Conservation (phyloP, 805 yeast genomes). For the Ogataea methanolica region DNA sequence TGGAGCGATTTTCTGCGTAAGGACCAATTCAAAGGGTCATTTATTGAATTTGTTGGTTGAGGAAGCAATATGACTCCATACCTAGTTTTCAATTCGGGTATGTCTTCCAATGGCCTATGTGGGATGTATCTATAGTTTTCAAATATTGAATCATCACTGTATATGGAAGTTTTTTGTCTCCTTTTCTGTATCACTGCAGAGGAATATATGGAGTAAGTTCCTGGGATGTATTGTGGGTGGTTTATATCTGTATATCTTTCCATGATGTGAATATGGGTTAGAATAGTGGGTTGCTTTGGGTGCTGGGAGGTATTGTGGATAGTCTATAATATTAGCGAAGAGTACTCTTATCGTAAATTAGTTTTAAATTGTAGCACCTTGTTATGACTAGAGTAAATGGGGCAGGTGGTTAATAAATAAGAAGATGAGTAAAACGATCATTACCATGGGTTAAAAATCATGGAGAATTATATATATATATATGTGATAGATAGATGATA, state of each 20-base stretch:
- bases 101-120: conserved; percentile 12
- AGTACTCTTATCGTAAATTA: too few relatives aligned
- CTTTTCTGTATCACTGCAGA: conserved; percentile 24
- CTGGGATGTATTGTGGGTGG: conserved; percentile 45
- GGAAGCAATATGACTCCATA: conserved; percentile 38
- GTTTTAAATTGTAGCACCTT: too few relatives aligned
- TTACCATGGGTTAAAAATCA: too few relatives aligned
- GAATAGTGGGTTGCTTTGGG: not conserved
- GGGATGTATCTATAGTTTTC: conserved; percentile 15
- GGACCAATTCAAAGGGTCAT: conserved; percentile 51
- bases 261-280: conserved; percentile 15
- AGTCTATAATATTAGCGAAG: too few relatives aligned
- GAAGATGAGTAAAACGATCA: too few relatives aligned
- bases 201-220: conserved; percentile 50
- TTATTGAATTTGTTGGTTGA: conserved; percentile 45
- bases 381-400: too few relatives aligned
- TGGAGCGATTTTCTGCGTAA: conserved; percentile 33
- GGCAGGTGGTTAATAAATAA: too few relatives aligned
- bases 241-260: conserved; percentile 32
- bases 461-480: too few relatives aligned
- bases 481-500: too few relatives aligned
- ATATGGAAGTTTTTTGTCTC: not conserved
- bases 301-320: too few relatives aligned
- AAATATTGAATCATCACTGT: not conserved
- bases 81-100: conserved; percentile 26